A percentile compares a stretch with the other conserved stretches of the same genome.
Conservation (phyloP, 2,329 filamentous ascomycete genomes). For the Penicillium italicum region DNA sequence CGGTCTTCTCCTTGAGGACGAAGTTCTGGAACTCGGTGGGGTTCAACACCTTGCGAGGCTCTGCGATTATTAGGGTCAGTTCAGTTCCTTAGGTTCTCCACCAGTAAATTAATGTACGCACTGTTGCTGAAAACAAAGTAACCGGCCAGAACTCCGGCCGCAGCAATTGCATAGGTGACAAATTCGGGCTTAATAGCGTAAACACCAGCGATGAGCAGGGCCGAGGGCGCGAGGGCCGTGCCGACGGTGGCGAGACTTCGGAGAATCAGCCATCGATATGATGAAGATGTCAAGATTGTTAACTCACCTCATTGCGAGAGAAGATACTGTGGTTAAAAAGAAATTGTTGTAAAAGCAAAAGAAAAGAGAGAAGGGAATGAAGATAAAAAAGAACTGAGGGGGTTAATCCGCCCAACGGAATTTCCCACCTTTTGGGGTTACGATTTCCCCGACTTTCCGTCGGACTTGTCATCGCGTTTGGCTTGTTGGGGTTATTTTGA, state of each 20-base stretch:
- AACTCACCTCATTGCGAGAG: slow-evolving; percentile 31
- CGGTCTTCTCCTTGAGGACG: slow-evolving; percentile 87
- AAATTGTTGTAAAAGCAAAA: slow-evolving; percentile 1
- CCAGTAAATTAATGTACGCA: slow-evolving; percentile 46
- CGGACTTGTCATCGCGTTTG: background rate
- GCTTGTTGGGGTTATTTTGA: background rate
- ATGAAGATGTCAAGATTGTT: background rate
- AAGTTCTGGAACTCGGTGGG: slow-evolving; percentile 87
- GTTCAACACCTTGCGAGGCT: slow-evolving; percentile 77
- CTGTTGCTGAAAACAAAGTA: slow-evolving; percentile 70
- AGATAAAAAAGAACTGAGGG: slow-evolving; percentile 8
- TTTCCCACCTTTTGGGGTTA: slow-evolving; percentile 18
- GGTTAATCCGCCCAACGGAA: slow-evolving; percentile 18
- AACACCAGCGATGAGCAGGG: slow-evolving; percentile 70
- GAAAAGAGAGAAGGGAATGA: slow-evolving; percentile 5
- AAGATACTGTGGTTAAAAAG: background rate
- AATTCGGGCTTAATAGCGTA: slow-evolving; percentile 76
- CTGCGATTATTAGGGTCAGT: slow-evolving; percentile 43
- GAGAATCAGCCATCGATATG: slow-evolving; percentile 10
- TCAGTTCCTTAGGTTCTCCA: background rate
- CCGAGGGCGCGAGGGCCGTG: slow-evolving; percentile 80
- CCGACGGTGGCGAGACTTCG: slow-evolving; percentile 56
- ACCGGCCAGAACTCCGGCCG: slow-evolving; percentile 64
- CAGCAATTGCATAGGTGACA: slow-evolving; percentile 64
- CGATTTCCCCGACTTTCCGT: slow-evolving; percentile 11